Percentiles rank a stretch among this genome's conserved stretches.
These are phyloP conservation scores for Lipomyces starkeyi DNA, from an alignment of 805 yeast genomes.

Conservation along the genomic window DNA sequence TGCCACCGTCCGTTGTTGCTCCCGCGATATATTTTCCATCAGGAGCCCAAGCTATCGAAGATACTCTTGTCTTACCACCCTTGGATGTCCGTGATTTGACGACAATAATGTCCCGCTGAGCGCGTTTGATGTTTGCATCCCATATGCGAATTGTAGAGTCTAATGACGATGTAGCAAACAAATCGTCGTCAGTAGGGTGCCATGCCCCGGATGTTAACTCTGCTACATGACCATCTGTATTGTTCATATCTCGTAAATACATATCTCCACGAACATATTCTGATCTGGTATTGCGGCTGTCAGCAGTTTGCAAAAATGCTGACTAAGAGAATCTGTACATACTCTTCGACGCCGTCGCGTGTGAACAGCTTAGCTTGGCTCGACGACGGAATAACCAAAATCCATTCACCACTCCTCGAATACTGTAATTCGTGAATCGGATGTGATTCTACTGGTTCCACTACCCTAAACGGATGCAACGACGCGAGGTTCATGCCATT, in stretches of 20 bases:
- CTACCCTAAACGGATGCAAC: constrained; percentile 39
- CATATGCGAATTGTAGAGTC: constrained; percentile 49
- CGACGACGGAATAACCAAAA: constrained; percentile 41
- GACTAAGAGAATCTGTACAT: constrained; percentile 1
- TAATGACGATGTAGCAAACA: constrained; percentile 43
- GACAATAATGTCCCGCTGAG: constrained; percentile 44
- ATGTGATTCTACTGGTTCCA: constrained; percentile 42
- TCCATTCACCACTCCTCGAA: constrained; percentile 35
- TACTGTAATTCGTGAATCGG: constrained; percentile 38
- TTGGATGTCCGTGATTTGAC: constrained; percentile 38
- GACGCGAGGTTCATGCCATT: constrained; percentile 43
- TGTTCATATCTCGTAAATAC: constrained; percentile 47
- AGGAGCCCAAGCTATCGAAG: constrained; percentile 35
- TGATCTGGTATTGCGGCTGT: constrained; percentile 20
- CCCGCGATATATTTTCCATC: constrained; percentile 37
- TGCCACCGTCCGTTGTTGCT: constrained; percentile 38
- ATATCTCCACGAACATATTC: constrained; percentile 46
- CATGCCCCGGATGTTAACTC: constrained; percentile 44
- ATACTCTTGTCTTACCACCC: constrained; percentile 31
- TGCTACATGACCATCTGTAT: constrained; percentile 48
- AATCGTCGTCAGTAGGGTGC: constrained; percentile 38
- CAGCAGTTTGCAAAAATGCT: background rate
- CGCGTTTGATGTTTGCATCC: constrained; percentile 42
- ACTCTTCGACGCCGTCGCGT: constrained; percentile 42
- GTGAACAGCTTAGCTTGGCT: constrained; percentile 41